Conservation (phyloP, 192 early-diverging fungal genomes). For the Phlyctochytrium bullatum region DNA sequence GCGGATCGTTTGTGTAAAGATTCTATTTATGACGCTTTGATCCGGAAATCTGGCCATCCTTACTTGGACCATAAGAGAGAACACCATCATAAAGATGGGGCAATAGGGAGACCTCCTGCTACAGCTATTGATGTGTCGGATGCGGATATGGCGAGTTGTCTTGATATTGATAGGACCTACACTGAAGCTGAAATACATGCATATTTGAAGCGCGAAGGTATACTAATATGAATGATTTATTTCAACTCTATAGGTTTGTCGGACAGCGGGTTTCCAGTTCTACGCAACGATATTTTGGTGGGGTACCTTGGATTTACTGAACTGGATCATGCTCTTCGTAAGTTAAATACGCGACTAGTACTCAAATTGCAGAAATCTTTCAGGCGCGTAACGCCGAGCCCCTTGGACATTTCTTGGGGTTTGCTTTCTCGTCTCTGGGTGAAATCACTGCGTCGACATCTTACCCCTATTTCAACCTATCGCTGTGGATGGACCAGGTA, state of each 20-base stretch:
- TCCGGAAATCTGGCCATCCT: conserved; percentile 69
- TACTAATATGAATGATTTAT: not conserved
- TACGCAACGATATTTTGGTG: conserved; percentile 57
- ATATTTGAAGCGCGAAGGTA: not conserved
- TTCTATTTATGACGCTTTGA: conserved; percentile 69
- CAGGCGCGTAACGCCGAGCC: too few species aligned
- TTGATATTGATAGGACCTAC: not conserved
- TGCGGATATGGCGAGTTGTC: not conserved
- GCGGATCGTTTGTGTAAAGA: conserved; percentile 61
- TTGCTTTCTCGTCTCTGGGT: too few species aligned
- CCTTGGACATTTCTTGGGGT: too few species aligned
- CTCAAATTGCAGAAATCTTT: too few species aligned
- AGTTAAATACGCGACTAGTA: too few species aligned
- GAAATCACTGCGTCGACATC: conserved; percentile 5
- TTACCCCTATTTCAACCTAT: conserved; percentile 27
- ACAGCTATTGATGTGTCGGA: not conserved
- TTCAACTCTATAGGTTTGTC: not conserved
- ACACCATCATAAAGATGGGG: conserved; percentile 45
- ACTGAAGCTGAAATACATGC: not conserved
- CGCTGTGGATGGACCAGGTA: conserved; percentile 38
- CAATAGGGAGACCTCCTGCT: not conserved
- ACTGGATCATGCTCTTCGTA: conserved; percentile 60
- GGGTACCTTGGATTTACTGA: conserved; percentile 83
- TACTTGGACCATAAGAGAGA: conserved; percentile 75
- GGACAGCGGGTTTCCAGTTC: conserved; percentile 78